A percentile compares a stretch with the other conserved stretches of the same genome.
Evolutionary conservation across 148 eudicot species (phyloP).

Genomic region (Rhododendron molle): DNA sequence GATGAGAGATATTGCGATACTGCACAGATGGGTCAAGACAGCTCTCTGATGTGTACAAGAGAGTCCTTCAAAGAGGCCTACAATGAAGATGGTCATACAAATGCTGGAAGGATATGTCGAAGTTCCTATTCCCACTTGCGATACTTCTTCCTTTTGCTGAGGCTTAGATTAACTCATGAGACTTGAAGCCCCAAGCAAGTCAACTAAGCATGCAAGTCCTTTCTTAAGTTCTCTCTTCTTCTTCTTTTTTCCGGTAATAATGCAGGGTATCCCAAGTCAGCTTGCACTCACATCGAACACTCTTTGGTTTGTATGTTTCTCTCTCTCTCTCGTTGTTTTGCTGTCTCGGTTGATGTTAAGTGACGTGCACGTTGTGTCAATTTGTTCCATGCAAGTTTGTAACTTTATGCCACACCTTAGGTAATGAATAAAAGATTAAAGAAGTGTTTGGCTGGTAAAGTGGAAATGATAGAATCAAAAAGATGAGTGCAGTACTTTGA

Average conservation of each 20-base stretch:
- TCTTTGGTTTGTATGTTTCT: too few species aligned
- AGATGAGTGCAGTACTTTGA: background rate
- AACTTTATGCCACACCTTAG: background rate
- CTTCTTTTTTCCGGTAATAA: too few species aligned
- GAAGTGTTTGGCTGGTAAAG: background rate
- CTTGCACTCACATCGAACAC: too few species aligned
- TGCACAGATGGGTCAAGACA: slow-evolving; percentile 2
- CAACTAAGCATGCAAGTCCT: background rate
- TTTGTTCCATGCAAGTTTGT: background rate
- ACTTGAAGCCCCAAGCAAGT: background rate
- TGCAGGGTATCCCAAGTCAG: too few species aligned
- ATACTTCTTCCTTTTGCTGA: background rate
- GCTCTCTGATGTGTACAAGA: slow-evolving; percentile 8
- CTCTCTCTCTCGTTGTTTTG: background rate
- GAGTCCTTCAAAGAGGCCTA: slow-evolving; percentile 5
- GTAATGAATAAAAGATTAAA: background rate
- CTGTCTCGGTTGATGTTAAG: background rate
- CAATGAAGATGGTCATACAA: slow-evolving; percentile 10
- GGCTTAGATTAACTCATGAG: background rate
- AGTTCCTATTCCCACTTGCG: background rate
- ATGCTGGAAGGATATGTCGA: slow-evolving; percentile 15
- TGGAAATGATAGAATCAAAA: background rate
- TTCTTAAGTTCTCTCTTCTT: background rate
- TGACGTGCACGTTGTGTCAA: background rate
- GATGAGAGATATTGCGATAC: background rate